Evolutionary conservation across 148 eudicot species (phyloP).

Genomic region (Drosera capensis): DNA sequence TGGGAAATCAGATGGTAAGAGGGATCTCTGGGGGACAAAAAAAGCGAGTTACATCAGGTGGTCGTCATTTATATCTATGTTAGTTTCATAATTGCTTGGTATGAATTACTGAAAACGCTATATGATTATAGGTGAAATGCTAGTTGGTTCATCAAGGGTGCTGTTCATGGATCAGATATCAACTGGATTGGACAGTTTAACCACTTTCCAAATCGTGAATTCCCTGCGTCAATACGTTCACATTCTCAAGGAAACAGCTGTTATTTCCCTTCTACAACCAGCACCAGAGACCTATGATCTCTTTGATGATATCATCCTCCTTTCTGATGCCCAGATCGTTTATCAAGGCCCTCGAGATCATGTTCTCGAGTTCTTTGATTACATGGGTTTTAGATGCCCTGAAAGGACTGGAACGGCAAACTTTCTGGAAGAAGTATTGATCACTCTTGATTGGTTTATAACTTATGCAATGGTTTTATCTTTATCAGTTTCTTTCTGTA

Average conservation of each 20-base stretch:
- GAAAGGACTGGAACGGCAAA: slow-evolving; percentile 69
- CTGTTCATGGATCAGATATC: slow-evolving; percentile 88
- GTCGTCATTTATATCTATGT: neutral
- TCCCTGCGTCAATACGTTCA: slow-evolving; percentile 55
- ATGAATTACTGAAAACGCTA: neutral
- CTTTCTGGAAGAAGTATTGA: slow-evolving; percentile 55
- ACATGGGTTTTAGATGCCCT: slow-evolving; percentile 66
- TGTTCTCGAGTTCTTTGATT: slow-evolving; percentile 60
- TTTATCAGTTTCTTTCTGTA: neutral
- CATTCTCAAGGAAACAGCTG: slow-evolving; percentile 57
- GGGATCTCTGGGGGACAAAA: slow-evolving; percentile 81
- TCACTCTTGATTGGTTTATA: neutral
- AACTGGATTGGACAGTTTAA: slow-evolving; percentile 78
- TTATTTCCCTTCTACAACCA: slow-evolving; percentile 72
- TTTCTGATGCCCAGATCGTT: slow-evolving; percentile 54
- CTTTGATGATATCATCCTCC: slow-evolving; percentile 64
- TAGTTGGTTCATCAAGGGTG: slow-evolving; percentile 66
- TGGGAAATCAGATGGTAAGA: slow-evolving; percentile 55
- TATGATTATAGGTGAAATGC: slow-evolving; percentile 52
- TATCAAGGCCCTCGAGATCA: slow-evolving; percentile 71
- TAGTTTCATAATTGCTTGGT: neutral
- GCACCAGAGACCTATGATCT: slow-evolving; percentile 78
- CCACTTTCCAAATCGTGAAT: slow-evolving; percentile 65
- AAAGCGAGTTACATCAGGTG: slow-evolving; percentile 75
- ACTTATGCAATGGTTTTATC: neutral